These are phyloP conservation scores for Nannizziopsis barbatae DNA, from an alignment of 2,329 filamentous ascomycete species.

Conservation along the genomic window DNA sequence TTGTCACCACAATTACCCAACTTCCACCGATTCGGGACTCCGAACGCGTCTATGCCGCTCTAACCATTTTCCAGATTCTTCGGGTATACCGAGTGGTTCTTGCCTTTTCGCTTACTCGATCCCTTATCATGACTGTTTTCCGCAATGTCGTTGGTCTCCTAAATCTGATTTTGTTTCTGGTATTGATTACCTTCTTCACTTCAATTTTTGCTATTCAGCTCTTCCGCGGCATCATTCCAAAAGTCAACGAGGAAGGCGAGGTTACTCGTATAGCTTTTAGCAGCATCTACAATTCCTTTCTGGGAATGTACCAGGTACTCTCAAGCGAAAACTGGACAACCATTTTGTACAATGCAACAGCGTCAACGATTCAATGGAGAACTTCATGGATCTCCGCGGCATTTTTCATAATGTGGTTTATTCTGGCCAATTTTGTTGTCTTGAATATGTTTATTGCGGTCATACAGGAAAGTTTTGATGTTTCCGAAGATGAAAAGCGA, in stretches of 20 bases:
- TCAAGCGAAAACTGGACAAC: conserved; percentile 94
- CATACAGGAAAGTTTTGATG: conserved; percentile 98
- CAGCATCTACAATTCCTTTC: conserved; percentile 87
- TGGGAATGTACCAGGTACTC: conserved; percentile 95
- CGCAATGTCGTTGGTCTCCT: conserved; percentile 85
- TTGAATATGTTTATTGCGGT: conserved; percentile 99
- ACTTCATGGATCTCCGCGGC: conserved; percentile 89
- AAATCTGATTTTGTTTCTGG: conserved; percentile 93
- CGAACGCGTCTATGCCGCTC: conserved; percentile 66
- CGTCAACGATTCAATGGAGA: conserved; percentile 50
- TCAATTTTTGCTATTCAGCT: conserved; percentile 89
- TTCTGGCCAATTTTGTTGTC: conserved; percentile 86
- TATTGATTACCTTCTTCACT: conserved; percentile 85
- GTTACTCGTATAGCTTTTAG: conserved; percentile 64
- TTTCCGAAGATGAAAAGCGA: conserved; percentile 95
- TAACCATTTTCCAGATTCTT: conserved; percentile 86
- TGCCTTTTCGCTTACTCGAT: conserved; percentile 73
- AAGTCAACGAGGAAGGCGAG: conserved; percentile 49
- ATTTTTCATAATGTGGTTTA: conserved; percentile 92
- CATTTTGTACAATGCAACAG: conserved; percentile 72
- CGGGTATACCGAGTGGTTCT: conserved; percentile 86
- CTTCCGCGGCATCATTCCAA: conserved; percentile 73
- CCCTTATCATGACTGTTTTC: conserved; percentile 74
- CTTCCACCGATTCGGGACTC: conserved; percentile 67
- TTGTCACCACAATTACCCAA: conserved; percentile 75